These are phyloP conservation scores for Zymoseptoria ardabiliae DNA, from an alignment of 2,329 filamentous ascomycete genomes.

Conservation along the genomic window DNA sequence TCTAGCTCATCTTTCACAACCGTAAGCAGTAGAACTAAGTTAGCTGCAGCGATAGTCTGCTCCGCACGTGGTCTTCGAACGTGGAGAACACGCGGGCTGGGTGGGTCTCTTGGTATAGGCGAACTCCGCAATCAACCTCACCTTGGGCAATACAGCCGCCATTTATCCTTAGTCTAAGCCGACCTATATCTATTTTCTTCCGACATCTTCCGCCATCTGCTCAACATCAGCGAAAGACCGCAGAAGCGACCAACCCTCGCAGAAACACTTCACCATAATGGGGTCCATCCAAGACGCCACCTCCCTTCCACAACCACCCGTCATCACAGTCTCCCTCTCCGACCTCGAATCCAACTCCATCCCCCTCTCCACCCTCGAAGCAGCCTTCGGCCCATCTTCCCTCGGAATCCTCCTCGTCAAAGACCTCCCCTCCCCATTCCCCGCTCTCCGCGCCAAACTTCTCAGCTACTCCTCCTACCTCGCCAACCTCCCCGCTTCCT, in stretches of 20 bases:
- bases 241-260: neutral
- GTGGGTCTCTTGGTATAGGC: neutral
- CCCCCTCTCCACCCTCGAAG: conserved; percentile 59
- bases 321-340: conserved; percentile 43
- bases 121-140: neutral
- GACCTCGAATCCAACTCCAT: conserved; percentile 44
- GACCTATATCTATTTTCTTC: neutral
- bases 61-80: neutral
- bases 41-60: too few species aligned
- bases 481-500: conserved; percentile 64
- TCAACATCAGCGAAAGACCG: neutral
- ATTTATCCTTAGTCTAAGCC: neutral
- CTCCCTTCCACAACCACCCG: conserved; percentile 12
- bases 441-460: conserved; percentile 61
- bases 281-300: conserved; percentile 5
- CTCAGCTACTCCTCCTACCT: conserved; percentile 86
- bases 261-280: neutral
- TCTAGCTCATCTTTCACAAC: neutral
- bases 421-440: conserved; percentile 67
- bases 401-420: conserved; percentile 91
- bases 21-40: too few species aligned
- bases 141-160: neutral
- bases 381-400: conserved; percentile 84
- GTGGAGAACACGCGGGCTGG: neutral
- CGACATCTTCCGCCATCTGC: neutral